A percentile compares a stretch with the other conserved stretches of the same genome.
Conservation (phyloP, 1,284 basidiomycete species). For the Dichomitus squalens region DNA sequence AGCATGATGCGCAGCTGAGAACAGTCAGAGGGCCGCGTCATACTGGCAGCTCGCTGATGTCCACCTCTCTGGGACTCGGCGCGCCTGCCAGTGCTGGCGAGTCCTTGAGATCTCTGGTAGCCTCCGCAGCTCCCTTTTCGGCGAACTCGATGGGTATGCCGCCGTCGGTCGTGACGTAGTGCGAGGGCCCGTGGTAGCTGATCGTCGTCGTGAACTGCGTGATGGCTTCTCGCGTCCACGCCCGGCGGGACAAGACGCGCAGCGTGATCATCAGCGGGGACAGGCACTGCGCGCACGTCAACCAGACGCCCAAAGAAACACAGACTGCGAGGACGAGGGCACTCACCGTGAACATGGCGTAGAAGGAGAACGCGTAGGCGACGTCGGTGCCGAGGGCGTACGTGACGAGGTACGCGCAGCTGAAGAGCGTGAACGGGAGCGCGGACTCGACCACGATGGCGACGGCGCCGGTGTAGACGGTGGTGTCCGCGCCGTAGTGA, state of each 20-base stretch:
- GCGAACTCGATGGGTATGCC: background rate
- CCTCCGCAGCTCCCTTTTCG: background rate
- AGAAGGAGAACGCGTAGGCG: conserved; percentile 22
- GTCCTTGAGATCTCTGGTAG: background rate
- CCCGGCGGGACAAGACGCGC: conserved; percentile 34
- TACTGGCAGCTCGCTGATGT: background rate
- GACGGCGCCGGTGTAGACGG: conserved; percentile 18
- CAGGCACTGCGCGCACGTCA: conserved; percentile 25
- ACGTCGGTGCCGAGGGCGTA: conserved; percentile 22
- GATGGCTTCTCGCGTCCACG: conserved; percentile 28
- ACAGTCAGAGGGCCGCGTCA: background rate
- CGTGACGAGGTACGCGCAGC: conserved; percentile 20
- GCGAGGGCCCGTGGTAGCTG: conserved; percentile 15
- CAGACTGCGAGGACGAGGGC: background rate
- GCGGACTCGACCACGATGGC: conserved; percentile 26
- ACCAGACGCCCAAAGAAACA: background rate
- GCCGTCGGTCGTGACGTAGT: conserved; percentile 7
- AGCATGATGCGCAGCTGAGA: conserved; percentile 20
- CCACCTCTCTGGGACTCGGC: background rate
- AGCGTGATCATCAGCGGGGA: conserved; percentile 38
- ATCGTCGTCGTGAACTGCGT: conserved; percentile 21
- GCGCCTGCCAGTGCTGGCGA: background rate
- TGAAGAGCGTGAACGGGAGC: conserved; percentile 24
- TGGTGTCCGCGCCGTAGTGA: background rate
- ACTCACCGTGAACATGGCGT: conserved; percentile 26